A percentile compares a stretch with the other conserved stretches of the same genome.
Conservation (phyloP, 2,329 filamentous ascomycete species). For the Microcyclosporella mali region DNA sequence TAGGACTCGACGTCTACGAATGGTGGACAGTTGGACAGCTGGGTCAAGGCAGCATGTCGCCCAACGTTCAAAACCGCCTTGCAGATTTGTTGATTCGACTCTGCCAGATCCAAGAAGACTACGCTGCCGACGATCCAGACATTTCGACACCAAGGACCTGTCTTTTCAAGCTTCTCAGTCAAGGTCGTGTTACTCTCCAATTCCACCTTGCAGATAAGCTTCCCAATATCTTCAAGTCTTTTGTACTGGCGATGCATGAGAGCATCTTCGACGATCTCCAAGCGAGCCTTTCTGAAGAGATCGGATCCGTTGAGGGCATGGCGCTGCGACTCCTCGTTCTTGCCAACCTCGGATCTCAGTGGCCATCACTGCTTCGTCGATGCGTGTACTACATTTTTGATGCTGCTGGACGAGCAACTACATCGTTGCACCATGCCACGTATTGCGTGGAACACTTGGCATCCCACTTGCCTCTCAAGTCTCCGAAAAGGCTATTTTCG, state of each 20-base stretch:
- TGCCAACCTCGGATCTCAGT: constrained; percentile 68
- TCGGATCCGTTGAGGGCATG: constrained; percentile 71
- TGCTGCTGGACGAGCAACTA: constrained; percentile 65
- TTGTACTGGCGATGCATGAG: constrained; percentile 68
- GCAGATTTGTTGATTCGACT: constrained; percentile 64
- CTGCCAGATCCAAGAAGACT: constrained; percentile 60
- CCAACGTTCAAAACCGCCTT: constrained; percentile 60
- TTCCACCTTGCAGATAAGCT: constrained; percentile 66
- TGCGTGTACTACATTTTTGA: constrained; percentile 95
- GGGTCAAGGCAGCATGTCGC: constrained; percentile 62
- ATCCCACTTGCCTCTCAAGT: constrained; percentile 55
- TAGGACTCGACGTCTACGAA: constrained; percentile 69
- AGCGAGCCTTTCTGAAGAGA: constrained; percentile 67
- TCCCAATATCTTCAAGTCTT: constrained; percentile 70
- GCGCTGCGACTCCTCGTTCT: constrained; percentile 74
- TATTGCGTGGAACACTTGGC: constrained; percentile 65
- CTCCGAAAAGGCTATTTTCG: constrained; percentile 65
- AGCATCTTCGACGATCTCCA: constrained; percentile 66
- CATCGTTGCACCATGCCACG: constrained; percentile 63
- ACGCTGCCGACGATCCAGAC: constrained; percentile 35
- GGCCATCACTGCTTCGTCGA: constrained; percentile 78
- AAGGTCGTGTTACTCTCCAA: constrained; percentile 64
- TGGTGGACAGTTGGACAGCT: constrained; percentile 67
- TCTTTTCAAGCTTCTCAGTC: constrained; percentile 65
- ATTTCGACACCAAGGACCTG: constrained; percentile 59